Percentiles rank a stretch among this genome's conserved stretches.
These are phyloP conservation scores for Dichotomocladium elegans DNA, from an alignment of 371 early-diverging fungal genomes.

Conservation along the genomic window DNA sequence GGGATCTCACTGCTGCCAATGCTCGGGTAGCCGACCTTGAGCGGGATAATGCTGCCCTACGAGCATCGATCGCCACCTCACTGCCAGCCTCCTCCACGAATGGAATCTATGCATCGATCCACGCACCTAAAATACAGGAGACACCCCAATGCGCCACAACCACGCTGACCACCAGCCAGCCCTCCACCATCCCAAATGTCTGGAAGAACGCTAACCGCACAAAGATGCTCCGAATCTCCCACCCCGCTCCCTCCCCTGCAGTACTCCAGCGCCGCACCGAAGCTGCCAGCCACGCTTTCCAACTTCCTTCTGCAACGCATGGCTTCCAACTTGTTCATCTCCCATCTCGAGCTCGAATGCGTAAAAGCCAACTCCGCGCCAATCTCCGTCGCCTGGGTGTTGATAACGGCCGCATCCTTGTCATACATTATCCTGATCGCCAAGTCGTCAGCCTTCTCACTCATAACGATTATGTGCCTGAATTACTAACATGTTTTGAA, in stretches of 20 bases:
- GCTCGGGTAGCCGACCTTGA: neutral
- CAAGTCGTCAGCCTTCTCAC: constrained; percentile 3
- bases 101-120: neutral
- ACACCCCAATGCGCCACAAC: neutral
- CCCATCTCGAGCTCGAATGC: neutral
- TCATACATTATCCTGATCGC: constrained; percentile 5
- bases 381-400: neutral
- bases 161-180: neutral
- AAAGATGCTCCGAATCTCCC: neutral
- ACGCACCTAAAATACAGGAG: neutral
- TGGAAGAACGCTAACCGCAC: neutral
- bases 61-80: no score
- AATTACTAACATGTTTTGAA: neutral
- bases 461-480: constrained; percentile 2
- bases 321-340: neutral
- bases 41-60: neutral
- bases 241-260: neutral
- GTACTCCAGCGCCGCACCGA: neutral
- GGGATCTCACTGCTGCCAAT: neutral
- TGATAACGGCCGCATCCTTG: neutral
- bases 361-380: neutral
- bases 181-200: neutral
- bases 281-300: neutral
- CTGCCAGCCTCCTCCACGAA: neutral
- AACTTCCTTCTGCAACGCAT: neutral